Evolutionary conservation across 164 flowering plant genomes (phyloP), one percentile per base, ranked within the genome.

Genomic region (Vitis riparia): DNA sequence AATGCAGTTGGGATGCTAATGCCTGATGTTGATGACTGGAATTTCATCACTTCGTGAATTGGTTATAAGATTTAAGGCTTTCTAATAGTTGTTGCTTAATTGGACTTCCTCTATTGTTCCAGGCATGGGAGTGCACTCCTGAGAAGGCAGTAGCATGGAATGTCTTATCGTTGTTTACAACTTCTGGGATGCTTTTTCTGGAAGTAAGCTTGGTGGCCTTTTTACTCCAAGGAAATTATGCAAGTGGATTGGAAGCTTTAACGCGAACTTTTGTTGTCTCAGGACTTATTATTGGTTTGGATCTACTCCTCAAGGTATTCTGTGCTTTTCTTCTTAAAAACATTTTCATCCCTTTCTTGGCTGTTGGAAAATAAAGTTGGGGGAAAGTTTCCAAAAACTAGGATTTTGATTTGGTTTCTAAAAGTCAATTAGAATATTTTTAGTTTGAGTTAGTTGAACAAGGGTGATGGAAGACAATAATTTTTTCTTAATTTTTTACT

Each of bases 231-330:
- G 81, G 82, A 59, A 82, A 81, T 71, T 70, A 77, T 79, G 85
- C 83, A 0, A 90, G 84, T 78, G 93, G 97, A 16, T 71, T 85
- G 75, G 93, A 92, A 78, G 88, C 91, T 37, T 76, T 94, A 56
- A 83, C 91, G 27, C 86, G 87, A 15, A 88, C 95, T 16, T 92
- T 92, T 73, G 71, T 81, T 27, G 71, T 91, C 68, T 92, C 99
- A 9, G 97, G 94, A 55, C 32, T 84, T 23, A 62, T 91, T 76
- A 91, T 92, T 75, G 91, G 88, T 51, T 65, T 81, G 48, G 97
- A 92, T 79, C 52, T 90, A 49, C 79, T 92, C 64, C 83, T 92
- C 50, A 89, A 89, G 97, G 97, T 94, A 79, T 30, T 44, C 2
- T 47, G 44, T 16, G 49, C 1, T 17, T 57, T 64, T 47, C 15